Evolutionary conservation across 352 stramenopile species (phyloP).

Genomic region (Albugo laibachii): DNA sequence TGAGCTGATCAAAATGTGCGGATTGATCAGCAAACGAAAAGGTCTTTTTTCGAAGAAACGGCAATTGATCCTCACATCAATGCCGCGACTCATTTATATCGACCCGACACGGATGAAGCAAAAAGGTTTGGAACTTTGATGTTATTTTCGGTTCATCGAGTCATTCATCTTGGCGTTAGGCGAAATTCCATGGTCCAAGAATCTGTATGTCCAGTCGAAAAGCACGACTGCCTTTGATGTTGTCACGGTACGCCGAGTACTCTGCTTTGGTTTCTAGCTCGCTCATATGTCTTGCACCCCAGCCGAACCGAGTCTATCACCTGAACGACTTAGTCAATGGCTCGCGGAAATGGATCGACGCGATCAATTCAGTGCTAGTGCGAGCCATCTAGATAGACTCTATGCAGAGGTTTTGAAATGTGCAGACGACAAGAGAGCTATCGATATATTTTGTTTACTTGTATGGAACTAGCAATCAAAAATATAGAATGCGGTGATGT

Average conservation of each 20-base stretch:
- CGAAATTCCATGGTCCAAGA: slow-evolving; percentile 74
- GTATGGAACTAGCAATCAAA: too few species aligned
- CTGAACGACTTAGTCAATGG: slow-evolving; percentile 76
- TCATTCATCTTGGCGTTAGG: slow-evolving; percentile 6
- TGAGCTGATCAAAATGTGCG: slow-evolving; percentile 70
- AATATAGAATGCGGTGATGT: too few species aligned
- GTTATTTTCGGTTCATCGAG: not conserved
- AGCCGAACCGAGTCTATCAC: slow-evolving; percentile 78
- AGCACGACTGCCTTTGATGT: slow-evolving; percentile 70
- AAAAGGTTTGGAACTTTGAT: slow-evolving; percentile 18
- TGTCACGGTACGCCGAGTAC: slow-evolving; percentile 29
- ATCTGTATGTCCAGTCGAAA: slow-evolving; percentile 72
- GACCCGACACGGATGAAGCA: slow-evolving; percentile 81
- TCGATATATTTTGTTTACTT: too few species aligned
- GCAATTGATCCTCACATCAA: slow-evolving; percentile 71
- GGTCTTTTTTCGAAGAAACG: slow-evolving; percentile 78
- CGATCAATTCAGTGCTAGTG: slow-evolving; percentile 70
- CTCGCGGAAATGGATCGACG: slow-evolving; percentile 80
- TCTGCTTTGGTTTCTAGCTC: not conserved
- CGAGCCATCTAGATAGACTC: slow-evolving; percentile 19
- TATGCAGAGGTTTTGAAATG: too few species aligned
- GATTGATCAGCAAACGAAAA: slow-evolving; percentile 77
- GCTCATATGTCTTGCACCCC: not conserved
- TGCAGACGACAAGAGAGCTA: too few species aligned
- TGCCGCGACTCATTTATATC: slow-evolving; percentile 79